Conservation (phyloP, 2,329 filamentous ascomycete species). For the Sclerotinia spermophila region DNA sequence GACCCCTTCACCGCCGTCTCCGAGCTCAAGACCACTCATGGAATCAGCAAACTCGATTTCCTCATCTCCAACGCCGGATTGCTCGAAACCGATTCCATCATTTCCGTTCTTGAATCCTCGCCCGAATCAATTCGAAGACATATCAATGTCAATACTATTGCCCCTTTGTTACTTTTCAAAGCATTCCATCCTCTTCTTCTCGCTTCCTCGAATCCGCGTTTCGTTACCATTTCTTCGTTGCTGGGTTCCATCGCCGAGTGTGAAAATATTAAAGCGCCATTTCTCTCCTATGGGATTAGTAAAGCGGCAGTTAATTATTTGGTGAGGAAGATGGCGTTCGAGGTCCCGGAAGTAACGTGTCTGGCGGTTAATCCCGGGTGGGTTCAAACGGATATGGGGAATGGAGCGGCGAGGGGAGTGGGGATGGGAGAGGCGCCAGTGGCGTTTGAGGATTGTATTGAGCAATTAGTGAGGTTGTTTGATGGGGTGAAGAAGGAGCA, state of each 20-base stretch:
- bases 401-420: slow-evolving; percentile 20
- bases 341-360: slow-evolving; percentile 35
- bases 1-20: slow-evolving; percentile 37
- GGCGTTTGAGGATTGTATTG: slow-evolving; percentile 25
- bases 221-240: slow-evolving; percentile 38
- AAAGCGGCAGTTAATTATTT: slow-evolving; percentile 40
- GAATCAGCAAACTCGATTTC: neutral
- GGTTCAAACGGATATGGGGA: slow-evolving; percentile 34
- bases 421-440: slow-evolving; percentile 26
- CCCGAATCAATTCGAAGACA: neutral
- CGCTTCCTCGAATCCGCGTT: slow-evolving; percentile 38
- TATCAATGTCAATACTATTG: neutral
- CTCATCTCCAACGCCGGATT: neutral
- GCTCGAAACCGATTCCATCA: neutral
- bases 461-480: slow-evolving; percentile 22
- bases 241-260: slow-evolving; percentile 24
- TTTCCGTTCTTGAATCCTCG: neutral
- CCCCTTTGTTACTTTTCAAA: slow-evolving; percentile 25
- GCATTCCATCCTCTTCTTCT: slow-evolving; percentile 42
- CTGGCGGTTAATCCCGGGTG: slow-evolving; percentile 39
- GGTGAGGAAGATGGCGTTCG: slow-evolving; percentile 36
- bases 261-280: slow-evolving; percentile 17
- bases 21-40: slow-evolving; percentile 20
- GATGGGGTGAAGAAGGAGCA: slow-evolving; percentile 22
- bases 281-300: slow-evolving; percentile 41